These are phyloP conservation scores for Penicillium robsamsonii DNA, from an alignment of 495 filamentous ascomycete species.

Conservation along the genomic window DNA sequence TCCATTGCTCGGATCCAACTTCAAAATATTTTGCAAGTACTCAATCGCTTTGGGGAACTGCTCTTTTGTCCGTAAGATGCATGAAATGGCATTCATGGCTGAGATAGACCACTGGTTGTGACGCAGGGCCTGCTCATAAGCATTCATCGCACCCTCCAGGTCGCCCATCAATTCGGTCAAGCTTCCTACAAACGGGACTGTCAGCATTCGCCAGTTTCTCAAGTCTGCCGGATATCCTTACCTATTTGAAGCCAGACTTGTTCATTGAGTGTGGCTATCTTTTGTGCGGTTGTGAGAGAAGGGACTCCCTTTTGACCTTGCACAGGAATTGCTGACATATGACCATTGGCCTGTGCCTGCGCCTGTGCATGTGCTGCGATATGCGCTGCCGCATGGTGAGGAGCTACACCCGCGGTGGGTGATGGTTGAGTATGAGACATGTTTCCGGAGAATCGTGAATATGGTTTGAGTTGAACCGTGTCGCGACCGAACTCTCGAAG, in stretches of 20 bases:
- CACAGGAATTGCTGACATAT: slow-evolving; percentile 49
- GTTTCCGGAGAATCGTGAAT: slow-evolving; percentile 8
- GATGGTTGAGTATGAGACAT: slow-evolving; percentile 55
- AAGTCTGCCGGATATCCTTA: slow-evolving; percentile 41
- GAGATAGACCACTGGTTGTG: slow-evolving; percentile 87
- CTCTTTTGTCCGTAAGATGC: slow-evolving; percentile 85
- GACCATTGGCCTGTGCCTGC: slow-evolving; percentile 47
- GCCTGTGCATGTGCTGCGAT: slow-evolving; percentile 41
- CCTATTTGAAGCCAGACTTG: slow-evolving; percentile 92
- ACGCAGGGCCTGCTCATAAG: slow-evolving; percentile 84
- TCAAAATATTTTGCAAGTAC: slow-evolving; percentile 86
- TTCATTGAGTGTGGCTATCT: slow-evolving; percentile 70
- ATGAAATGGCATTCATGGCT: slow-evolving; percentile 92
- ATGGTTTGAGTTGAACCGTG: slow-evolving; percentile 10
- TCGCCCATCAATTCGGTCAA: slow-evolving; percentile 87
- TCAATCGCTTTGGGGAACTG: slow-evolving; percentile 93
- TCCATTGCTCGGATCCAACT: slow-evolving; percentile 83
- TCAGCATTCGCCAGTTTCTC: slow-evolving; percentile 10
- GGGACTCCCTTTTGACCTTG: slow-evolving; percentile 51
- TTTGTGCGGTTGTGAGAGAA: slow-evolving; percentile 55
- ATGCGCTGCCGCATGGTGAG: slow-evolving; percentile 46
- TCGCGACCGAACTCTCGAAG: slow-evolving; percentile 22
- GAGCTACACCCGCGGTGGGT: slow-evolving; percentile 49
- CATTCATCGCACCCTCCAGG: slow-evolving; percentile 78
- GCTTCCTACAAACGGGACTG: slow-evolving; percentile 53